Percentiles rank a stretch among this genome's conserved stretches.
Conservation (phyloP, 352 stramenopile genomes). For the Phytophthora sojae region DNA sequence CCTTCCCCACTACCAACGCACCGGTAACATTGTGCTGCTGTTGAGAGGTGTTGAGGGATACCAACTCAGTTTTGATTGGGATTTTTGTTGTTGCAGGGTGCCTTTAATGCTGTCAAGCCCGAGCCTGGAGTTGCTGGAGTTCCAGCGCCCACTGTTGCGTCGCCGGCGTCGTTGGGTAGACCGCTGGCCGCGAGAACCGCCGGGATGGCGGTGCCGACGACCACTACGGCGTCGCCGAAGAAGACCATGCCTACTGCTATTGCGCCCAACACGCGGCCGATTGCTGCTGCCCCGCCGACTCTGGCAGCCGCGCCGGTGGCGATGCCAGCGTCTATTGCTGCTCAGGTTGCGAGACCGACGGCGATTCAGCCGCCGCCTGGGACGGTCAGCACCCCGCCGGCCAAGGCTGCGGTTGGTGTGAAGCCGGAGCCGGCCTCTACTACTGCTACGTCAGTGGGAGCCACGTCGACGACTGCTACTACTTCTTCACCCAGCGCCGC, state of each 20-base stretch:
- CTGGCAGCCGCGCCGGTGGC: constrained; percentile 26
- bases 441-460: not conserved
- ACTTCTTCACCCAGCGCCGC: constrained; percentile 31
- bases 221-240: constrained; percentile 23
- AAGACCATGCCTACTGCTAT: constrained; percentile 24
- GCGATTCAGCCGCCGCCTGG: constrained; percentile 21
- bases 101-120: constrained; percentile 40
- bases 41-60: too few species aligned
- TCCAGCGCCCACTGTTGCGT: constrained; percentile 26
- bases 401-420: constrained; percentile 22
- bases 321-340: constrained; percentile 40
- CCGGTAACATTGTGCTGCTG: constrained; percentile 16
- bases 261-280: constrained; percentile 40
- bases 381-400: constrained; percentile 17
- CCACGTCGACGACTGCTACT: constrained; percentile 9
- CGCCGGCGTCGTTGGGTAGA: constrained; percentile 30
- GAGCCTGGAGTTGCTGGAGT: constrained; percentile 33
- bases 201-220: constrained; percentile 5
- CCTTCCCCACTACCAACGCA: constrained; percentile 51
- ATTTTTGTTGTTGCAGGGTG: constrained; percentile 18
- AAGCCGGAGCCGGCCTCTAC: constrained; percentile 40
- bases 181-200: constrained; percentile 37
- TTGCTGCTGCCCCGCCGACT: constrained; percentile 31
- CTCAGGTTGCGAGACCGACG: constrained; percentile 13
- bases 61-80: too few species aligned